Conservation (phyloP, 306 rosid species). For the Sicyos baderoa region DNA sequence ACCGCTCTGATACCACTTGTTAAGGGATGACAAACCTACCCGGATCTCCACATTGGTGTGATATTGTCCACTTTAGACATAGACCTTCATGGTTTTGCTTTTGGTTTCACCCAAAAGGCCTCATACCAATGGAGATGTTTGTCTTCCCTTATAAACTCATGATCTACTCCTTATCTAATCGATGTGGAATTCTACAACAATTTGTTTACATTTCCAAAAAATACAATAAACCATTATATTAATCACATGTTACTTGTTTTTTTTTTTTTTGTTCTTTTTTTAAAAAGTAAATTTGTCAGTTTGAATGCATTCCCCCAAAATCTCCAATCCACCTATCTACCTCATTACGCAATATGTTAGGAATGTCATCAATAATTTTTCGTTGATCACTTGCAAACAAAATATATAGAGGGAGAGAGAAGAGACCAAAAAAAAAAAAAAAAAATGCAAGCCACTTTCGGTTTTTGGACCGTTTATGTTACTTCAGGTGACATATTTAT, state of each 20-base stretch:
- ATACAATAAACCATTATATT: background rate
- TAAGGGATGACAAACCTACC: too few species aligned
- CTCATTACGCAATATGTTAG: background rate
- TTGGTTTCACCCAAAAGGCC: too few species aligned
- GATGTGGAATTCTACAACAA: too few species aligned
- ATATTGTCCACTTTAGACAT: too few species aligned
- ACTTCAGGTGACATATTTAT: background rate
- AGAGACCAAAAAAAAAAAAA: background rate
- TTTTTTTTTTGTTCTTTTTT: background rate
- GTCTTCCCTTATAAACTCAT: too few species aligned
- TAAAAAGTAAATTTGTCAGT: background rate
- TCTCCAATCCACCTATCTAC: background rate
- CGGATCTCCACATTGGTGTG: too few species aligned
- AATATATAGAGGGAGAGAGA: too few species aligned
- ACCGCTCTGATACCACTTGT: too few species aligned
- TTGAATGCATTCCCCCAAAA: slow-evolving; percentile 1
- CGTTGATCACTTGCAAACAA: background rate
- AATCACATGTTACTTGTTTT: background rate
- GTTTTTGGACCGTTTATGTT: background rate
- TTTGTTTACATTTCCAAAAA: too few species aligned
- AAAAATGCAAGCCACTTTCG: background rate
- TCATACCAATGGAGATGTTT: too few species aligned
- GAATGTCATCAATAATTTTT: background rate
- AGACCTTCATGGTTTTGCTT: too few species aligned
- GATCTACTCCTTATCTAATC: too few species aligned